Percentiles rank a stretch among this genome's conserved stretches.
Evolutionary conservation across 164 flowering plant genomes (phyloP).

Genomic region (Amborella trichopoda): DNA sequence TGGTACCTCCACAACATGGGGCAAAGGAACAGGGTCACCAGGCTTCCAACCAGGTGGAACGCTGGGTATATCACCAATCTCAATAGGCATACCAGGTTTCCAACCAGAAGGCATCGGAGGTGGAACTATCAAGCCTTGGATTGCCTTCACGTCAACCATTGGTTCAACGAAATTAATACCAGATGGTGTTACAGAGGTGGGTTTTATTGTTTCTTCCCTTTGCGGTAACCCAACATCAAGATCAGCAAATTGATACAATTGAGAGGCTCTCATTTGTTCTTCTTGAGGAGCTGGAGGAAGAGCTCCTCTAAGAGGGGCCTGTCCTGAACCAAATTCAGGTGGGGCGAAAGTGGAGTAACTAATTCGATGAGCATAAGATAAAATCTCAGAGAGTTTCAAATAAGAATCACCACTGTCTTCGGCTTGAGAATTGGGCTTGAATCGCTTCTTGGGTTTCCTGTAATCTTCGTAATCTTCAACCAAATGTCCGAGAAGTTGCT

Average conservation of each 20-base stretch:
- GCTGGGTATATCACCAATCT: constrained; percentile 45
- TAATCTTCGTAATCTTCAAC: constrained; percentile 85
- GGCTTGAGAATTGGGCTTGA: constrained; percentile 15
- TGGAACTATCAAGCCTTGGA: constrained; percentile 37
- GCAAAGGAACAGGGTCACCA: constrained; percentile 72
- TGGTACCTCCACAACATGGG: constrained; percentile 41
- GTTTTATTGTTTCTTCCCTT: constrained; percentile 24
- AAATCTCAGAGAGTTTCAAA: constrained; percentile 46
- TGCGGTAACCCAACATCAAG: constrained; percentile 85
- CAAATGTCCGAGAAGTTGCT: constrained; percentile 61
- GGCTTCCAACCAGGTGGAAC: constrained; percentile 93
- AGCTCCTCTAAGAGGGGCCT: constrained; percentile 77
- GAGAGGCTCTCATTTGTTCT: constrained; percentile 95
- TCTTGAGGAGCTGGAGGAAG: constrained; percentile 98
- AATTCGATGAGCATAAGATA: constrained; percentile 74
- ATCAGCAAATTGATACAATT: constrained; percentile 67
- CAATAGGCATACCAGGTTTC: constrained; percentile 95
- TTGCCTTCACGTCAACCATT: constrained; percentile 22
- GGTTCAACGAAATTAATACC: no score
- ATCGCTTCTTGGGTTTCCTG: constrained; percentile 33
- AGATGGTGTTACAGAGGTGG: no score
- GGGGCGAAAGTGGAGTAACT: constrained; percentile 98
- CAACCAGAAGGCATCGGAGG: constrained; percentile 80
- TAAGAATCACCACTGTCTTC: constrained; percentile 3
- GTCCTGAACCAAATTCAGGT: constrained; percentile 88